Base-by-base conservation (phyloP, 495 filamentous ascomycete genomes). In the Annulohypoxylon moriforme region DNA sequence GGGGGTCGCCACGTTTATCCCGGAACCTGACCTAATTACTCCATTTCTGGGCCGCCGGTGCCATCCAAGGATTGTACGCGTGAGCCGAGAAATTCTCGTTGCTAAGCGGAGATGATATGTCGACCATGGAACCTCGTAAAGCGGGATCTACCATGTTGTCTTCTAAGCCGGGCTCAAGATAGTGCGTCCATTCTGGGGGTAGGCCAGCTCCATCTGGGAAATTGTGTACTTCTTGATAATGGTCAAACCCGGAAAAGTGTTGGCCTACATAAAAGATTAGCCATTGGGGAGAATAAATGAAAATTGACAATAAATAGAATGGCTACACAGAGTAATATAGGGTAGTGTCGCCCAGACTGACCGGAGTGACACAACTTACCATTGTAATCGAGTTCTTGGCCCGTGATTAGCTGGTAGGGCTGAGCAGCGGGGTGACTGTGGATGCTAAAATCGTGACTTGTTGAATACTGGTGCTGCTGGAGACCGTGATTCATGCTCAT, bases 131-230 rank as follows among this genome's bases (percentile, higher is more conserved):
- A 50, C 66, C 64, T 46, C 76, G 65, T 25, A 78, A 58, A 7
- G 68, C 71, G 24, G 76, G 76, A 52, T 78, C 76, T 58, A 77
- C 76, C 64, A 78, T 67, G 11, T 74, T 71, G 27, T 76, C 73
- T 34, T 77, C 75, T 52, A 63, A 10, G 49, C 50, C 60, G 10
- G 69, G 71, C 38, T 72, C 71, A 38, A 65, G 71, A 42, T 74
- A 78, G 5, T 71, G 60, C 18, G 53, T 69, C 76, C 76, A 78
- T 53, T 74, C 63, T 16, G 73, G 46, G 18, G 72, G 73, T 36
- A 78, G 34, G 44, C 71, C 67, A 33, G 67, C 18, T 11, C 69
- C 42, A 14, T 74, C 76, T 16, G 71, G 40, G 18, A 74, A 68
- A 47, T 61, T 61, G 14, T 67, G 46, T 52, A 69, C 68, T 36